These are phyloP conservation scores for Fusarium sp. DNA, from an alignment of 2,329 filamentous ascomycete genomes.

Conservation along the genomic window DNA sequence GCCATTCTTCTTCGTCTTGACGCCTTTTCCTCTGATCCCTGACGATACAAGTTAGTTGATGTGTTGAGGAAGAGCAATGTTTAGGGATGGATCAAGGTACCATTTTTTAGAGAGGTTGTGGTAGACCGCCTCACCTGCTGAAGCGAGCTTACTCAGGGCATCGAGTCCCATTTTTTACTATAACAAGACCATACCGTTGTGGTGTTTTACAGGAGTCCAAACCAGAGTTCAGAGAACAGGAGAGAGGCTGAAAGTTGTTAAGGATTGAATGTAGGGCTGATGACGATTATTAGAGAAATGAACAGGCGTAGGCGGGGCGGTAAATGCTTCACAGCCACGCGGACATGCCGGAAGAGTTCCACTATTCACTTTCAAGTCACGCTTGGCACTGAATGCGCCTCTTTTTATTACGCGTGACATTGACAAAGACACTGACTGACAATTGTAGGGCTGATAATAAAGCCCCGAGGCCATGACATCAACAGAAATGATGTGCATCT, in stretches of 20 bases:
- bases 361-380: constrained; percentile 15
- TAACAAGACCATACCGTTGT: constrained; percentile 6
- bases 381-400: constrained; percentile 36
- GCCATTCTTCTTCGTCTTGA: constrained; percentile 7
- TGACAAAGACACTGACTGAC: background rate
- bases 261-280: background rate
- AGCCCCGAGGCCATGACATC: background rate
- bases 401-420: constrained; percentile 5
- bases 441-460: background rate
- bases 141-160: constrained; percentile 33
- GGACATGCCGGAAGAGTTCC: constrained; percentile 22
- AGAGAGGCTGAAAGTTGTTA: background rate
- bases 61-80: background rate
- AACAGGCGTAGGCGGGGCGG: constrained; percentile 15
- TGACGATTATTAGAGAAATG: constrained; percentile 2
- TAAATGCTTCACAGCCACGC: constrained; percentile 34
- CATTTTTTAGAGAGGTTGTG: constrained; percentile 40
- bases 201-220: background rate
- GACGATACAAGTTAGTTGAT: background rate
- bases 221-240: background rate
- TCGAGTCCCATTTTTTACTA: constrained; percentile 37
- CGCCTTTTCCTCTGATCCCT: constrained; percentile 32
- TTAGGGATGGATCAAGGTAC: background rate
- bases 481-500: background rate
- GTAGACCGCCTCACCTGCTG: constrained; percentile 31